Evolutionary conservation across 2,329 filamentous ascomycete genomes (phyloP), one percentile per base, ranked within the genome.

Genomic region (Trichoderma simmonsii): DNA sequence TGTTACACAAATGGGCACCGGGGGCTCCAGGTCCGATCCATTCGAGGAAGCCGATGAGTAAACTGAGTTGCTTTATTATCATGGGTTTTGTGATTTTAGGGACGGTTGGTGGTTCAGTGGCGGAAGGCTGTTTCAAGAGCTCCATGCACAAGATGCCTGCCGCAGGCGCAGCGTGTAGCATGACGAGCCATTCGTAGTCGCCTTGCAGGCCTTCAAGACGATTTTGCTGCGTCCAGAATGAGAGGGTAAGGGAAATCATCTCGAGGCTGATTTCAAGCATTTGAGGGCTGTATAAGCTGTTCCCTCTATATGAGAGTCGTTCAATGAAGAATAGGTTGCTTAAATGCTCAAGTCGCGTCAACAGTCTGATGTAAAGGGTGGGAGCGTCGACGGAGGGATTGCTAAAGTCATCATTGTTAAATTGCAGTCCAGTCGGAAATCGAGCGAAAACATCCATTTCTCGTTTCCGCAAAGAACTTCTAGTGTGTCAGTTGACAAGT

Each of bases 251-350:
- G 4, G 82, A 79, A 4, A 86, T 82, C 77, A 86, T 81, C 69
- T 86, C 83, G 26, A 82, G 82, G 60, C 84, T 85, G 48, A 84
- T 68, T 43, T 71, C 80, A 2, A 81, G 77, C 43, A 86, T 76
- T 18, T 85, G 78, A 32, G 84, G 80, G 0, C 81, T 81, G 14
- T 81, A 78, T n/a, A 80, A 59, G 26, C 77, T 6, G 79, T 77
- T 4, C 14, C 67, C 57, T 71, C 86, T 86, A 62, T 86, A 82
- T n/a, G 89, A 80, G 0, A 89, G 84, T 26, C 88, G 82, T 74
- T 90, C 86, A 32, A 90, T 80, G 30, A 90, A 83, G 73, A 91
- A 89, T 6, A 86, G 80, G 61, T 88, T 89, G 56, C 89, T 85
- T 0, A 88, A 79, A 59, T 87, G 84, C 57, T 85, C 82, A 2